A percentile compares a stretch with the other conserved stretches of the same genome.
Conservation (phyloP, 257 asterid genomes). For the Striga asiatica region DNA sequence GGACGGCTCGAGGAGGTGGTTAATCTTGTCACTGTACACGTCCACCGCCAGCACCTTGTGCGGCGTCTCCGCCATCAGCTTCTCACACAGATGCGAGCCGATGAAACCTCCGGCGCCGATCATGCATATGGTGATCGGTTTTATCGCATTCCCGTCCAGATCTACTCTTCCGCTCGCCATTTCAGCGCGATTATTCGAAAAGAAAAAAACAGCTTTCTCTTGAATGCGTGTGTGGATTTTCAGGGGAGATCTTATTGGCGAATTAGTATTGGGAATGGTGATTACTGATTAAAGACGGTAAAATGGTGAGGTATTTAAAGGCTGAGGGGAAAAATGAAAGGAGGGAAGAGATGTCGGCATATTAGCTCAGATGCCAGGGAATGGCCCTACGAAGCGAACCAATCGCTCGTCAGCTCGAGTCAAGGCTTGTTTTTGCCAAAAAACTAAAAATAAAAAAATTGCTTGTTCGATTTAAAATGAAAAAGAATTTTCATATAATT, state of each 20-base stretch:
- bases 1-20: slow-evolving; percentile 73
- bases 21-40: slow-evolving; percentile 79
- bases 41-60: slow-evolving; percentile 86
- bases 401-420: too few species aligned
- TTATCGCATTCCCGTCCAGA: slow-evolving; percentile 80
- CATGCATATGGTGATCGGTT: slow-evolving; percentile 80
- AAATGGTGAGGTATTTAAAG: slow-evolving; percentile 13
- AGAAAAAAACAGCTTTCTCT: not conserved
- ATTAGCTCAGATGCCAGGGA: not conserved
- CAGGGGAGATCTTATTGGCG: not conserved
- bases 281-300: not conserved
- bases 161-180: slow-evolving; percentile 72
- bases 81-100: slow-evolving; percentile 93
- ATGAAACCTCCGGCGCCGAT: slow-evolving; percentile 97
- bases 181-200: not conserved
- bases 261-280: not conserved
- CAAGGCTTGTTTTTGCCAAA: too few species aligned
- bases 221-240: slow-evolving; percentile 4
- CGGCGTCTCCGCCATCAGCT: slow-evolving; percentile 63
- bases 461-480: too few species aligned
- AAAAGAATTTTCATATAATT: too few species aligned
- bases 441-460: too few species aligned
- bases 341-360: slow-evolving; percentile 7
- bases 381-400: too few species aligned
- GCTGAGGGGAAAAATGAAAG: not conserved